Evolutionary conservation across 306 rosid species (phyloP), one percentile per base, ranked within the genome.

Genomic region (Ormosia emarginata): DNA sequence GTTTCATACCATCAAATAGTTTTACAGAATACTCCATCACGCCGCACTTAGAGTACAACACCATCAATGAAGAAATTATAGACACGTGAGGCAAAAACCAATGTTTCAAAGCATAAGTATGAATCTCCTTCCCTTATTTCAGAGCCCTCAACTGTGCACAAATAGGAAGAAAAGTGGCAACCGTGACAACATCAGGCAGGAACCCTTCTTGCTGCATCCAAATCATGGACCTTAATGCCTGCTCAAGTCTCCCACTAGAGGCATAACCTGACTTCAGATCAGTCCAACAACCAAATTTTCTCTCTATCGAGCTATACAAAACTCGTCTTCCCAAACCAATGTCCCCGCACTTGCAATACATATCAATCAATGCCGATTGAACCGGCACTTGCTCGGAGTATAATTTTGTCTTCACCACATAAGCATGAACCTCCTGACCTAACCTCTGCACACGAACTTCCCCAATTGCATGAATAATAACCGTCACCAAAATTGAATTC

Each of bases 281-380:
- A 8, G 89, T 90, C 97, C 96, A 93, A 78, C 90, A 86, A 44
- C 90, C 83, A 9, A 86, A 83, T 55, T 89, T 87, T 72, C 93
- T 88, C 87, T 83, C 87, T 79, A 36, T 68, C 13, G 89, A 90
- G 41, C 78, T 70, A 76, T 81, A 86, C 74, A 93, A 93, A 40
- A 93, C 90, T 41, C 41, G 88, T 62, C 93, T 83, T 3, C 92
- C 93, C 1, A 86, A 87, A 40, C 87, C 91, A 57, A 91, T 59
- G 79, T 93, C 93, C 37, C 94, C 90, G n/a, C 97, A 93, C 64
- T 90, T 93, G 71, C 87, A 79, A 76, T 93, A 93, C 98, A 91
- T 93, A 80, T 93, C 91, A 67, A 91, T 85, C 87, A 93, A 84
- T 0, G 90, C 92, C 40, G 93, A 87, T 37, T 79, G 94, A 85